Percentiles rank a stretch among this genome's conserved stretches.
These are phyloP conservation scores for Cercospora nicotianae DNA, from an alignment of 2,329 filamentous ascomycete species.

Conservation along the genomic window DNA sequence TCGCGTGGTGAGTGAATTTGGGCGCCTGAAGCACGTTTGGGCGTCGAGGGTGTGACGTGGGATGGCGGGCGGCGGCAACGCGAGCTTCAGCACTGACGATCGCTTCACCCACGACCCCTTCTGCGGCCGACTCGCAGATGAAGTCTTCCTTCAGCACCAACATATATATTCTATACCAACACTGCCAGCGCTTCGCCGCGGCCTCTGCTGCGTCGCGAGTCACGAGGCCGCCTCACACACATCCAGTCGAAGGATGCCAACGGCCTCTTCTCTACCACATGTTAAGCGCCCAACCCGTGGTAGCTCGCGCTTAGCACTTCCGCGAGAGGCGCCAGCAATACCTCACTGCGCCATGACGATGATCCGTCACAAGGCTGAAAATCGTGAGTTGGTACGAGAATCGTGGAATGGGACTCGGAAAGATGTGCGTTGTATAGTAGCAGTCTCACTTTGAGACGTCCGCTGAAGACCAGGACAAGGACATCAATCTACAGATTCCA, in stretches of 20 bases:
- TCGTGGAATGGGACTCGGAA: neutral
- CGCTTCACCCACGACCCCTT: neutral
- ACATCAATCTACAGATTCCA: neutral
- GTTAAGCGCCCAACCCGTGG: slow-evolving; percentile 9
- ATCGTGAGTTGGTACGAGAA: neutral
- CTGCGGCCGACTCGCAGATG: neutral
- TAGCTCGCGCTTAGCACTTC: slow-evolving; percentile 3
- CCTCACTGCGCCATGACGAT: neutral
- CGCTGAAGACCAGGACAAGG: neutral
- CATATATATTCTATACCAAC: neutral
- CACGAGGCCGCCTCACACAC: neutral
- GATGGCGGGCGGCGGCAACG: slow-evolving; percentile 1
- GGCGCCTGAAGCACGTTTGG: neutral
- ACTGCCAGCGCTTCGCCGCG: neutral
- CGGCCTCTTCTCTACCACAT: neutral
- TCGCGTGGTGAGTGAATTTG: neutral
- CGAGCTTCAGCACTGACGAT: neutral
- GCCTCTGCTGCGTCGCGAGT: neutral
- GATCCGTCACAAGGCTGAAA: neutral
- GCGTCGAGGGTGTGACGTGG: neutral
- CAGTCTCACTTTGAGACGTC: neutral
- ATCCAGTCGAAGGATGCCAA: neutral
- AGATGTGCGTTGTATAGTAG: neutral
- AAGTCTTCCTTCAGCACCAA: neutral
- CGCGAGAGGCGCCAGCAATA: slow-evolving; percentile 8